Conservation (phyloP, 306 rosid genomes). For the Astragalus glycyphyllos region DNA sequence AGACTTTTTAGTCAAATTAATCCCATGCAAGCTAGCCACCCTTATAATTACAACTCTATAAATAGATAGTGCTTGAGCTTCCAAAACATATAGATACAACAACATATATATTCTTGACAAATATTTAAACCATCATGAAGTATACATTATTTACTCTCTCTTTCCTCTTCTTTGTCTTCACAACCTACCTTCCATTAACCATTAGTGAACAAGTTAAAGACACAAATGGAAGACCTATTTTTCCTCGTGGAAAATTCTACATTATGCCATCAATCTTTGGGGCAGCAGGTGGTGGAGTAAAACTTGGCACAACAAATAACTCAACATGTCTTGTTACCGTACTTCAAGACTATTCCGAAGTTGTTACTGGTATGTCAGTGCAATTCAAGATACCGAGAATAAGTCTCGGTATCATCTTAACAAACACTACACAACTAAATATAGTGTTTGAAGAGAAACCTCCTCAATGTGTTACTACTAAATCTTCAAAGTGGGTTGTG, state of each 20-base stretch:
- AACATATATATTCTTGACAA: too few species aligned
- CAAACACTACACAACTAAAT: neutral
- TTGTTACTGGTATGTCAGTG: too few species aligned
- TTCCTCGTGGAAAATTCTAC: neutral
- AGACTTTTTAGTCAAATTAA: too few species aligned
- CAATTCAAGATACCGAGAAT: neutral
- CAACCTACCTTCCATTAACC: too few species aligned
- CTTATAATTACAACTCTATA: too few species aligned
- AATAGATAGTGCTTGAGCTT: too few species aligned
- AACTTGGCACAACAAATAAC: neutral
- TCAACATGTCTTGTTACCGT: constrained; percentile 21
- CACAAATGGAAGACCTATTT: constrained; percentile 6
- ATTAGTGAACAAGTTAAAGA: constrained; percentile 11
- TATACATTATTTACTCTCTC: too few species aligned
- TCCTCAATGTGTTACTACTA: neutral
- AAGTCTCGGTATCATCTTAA: constrained; percentile 5
- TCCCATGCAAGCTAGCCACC: too few species aligned
- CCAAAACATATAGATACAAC: too few species aligned
- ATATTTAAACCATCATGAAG: too few species aligned
- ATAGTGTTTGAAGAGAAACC: constrained; percentile 9
- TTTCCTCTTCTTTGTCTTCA: too few species aligned
- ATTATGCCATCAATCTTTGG: neutral
- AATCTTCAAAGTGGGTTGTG: constrained; percentile 38
- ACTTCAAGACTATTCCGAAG: too few species aligned
- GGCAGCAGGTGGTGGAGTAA: constrained; percentile 23